Conservation (phyloP, 176 grass and related monocot species). For the Elymus sibiricus region DNA sequence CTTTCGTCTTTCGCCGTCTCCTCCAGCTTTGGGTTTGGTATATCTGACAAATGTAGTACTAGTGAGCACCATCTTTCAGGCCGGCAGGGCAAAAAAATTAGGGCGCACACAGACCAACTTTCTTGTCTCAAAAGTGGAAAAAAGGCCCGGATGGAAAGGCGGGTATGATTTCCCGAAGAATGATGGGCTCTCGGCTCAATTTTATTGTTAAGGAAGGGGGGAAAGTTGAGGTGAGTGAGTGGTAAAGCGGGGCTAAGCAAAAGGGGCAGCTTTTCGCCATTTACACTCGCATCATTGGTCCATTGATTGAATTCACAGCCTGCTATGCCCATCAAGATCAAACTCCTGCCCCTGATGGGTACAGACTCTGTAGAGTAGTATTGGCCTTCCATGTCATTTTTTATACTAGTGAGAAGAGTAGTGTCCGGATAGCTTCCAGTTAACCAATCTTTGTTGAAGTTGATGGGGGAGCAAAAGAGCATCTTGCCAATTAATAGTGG, state of each 20-base stretch:
- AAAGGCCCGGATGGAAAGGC: constrained; percentile 44
- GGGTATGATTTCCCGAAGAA: constrained; percentile 53
- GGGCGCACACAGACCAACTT: constrained; percentile 27
- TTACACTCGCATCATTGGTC: constrained; percentile 61
- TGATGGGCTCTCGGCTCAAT: constrained; percentile 70
- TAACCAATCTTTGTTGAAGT: neutral
- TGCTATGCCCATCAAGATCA: constrained; percentile 15
- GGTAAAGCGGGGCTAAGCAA: constrained; percentile 46
- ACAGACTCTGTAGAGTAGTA: constrained; percentile 1
- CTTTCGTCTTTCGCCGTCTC: constrained; percentile 24
- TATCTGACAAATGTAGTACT: constrained; percentile 35
- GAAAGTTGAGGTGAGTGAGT: constrained; percentile 32
- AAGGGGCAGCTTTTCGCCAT: constrained; percentile 44
- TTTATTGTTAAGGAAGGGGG: constrained; percentile 31
- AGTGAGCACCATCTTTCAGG: constrained; percentile 20
- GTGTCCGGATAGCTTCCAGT: neutral
- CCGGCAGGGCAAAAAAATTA: constrained; percentile 36
- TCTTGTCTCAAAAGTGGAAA: constrained; percentile 36
- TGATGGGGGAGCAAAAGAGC: neutral
- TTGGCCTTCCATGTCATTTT: constrained; percentile 4
- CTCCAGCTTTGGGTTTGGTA: constrained; percentile 55
- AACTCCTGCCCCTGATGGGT: neutral
- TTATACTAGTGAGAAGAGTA: neutral
- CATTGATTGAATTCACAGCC: constrained; percentile 57
- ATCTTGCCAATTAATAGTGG: neutral